Percentiles rank a stretch among this genome's conserved stretches.
These are phyloP conservation scores for Multifurca ochricompacta DNA, from an alignment of 768 basidiomycete species.

Conservation along the genomic window DNA sequence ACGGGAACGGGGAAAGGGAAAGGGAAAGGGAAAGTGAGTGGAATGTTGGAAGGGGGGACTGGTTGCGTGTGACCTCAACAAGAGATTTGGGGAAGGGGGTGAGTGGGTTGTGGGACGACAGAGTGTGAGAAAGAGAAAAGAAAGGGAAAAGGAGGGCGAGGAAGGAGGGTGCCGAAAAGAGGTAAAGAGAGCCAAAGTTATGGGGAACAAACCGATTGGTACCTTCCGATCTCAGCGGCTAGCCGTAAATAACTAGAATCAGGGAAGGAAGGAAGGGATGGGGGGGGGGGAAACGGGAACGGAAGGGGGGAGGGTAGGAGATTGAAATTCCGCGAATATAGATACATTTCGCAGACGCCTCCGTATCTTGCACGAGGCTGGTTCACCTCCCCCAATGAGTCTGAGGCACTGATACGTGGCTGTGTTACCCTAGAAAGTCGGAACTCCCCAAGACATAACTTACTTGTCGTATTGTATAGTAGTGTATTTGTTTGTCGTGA, in stretches of 20 bases:
- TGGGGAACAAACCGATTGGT: slow-evolving; percentile 11
- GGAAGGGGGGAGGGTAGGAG: too few species aligned
- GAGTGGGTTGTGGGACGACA: neutral
- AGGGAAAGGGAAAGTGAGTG: neutral
- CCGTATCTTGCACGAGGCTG: slow-evolving; percentile 11
- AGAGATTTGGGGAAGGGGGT: neutral
- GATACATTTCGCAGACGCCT: slow-evolving; percentile 1
- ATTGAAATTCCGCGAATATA: slow-evolving; percentile 17
- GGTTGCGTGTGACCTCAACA: too few species aligned
- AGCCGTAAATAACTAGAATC: slow-evolving; percentile 18
- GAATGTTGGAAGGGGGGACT: too few species aligned
- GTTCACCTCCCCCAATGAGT: neutral
- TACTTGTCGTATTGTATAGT: neutral
- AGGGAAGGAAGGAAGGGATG: too few species aligned
- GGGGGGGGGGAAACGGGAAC: too few species aligned
- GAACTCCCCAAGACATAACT: too few species aligned
- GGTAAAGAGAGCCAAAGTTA: neutral
- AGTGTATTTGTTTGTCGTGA: slow-evolving; percentile 1
- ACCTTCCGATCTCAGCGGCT: slow-evolving; percentile 23
- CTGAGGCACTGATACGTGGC: slow-evolving; percentile 21
- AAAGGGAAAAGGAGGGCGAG: slow-evolving; percentile 1
- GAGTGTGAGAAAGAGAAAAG: too few species aligned
- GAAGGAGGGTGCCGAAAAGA: slow-evolving; percentile 10
- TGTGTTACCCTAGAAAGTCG: slow-evolving; percentile 15
- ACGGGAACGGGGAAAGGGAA: neutral